Percentiles rank a stretch among this genome's conserved stretches.
Evolutionary conservation across 208 protist genomes (phyloP).

Genomic region (Zelonia costaricensis): DNA sequence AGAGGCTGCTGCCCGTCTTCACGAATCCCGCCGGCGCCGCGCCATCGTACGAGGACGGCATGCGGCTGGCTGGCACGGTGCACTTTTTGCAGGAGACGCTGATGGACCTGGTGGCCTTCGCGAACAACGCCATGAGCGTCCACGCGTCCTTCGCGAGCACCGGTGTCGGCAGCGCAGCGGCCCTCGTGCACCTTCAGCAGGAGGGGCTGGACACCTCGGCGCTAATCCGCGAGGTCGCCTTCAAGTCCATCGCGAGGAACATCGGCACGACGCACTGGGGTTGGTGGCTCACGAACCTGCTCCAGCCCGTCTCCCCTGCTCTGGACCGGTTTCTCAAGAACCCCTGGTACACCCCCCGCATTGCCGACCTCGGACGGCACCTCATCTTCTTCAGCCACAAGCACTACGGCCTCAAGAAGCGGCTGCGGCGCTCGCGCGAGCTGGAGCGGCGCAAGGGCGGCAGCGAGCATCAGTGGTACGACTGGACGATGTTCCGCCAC

Average conservation of each 20-base stretch:
- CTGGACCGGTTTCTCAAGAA: slow-evolving; percentile 85
- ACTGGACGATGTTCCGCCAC: slow-evolving; percentile 89
- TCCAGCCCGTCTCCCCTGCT: slow-evolving; percentile 56
- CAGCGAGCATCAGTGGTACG: slow-evolving; percentile 87
- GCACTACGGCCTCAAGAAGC: slow-evolving; percentile 79
- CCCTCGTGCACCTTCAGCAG: slow-evolving; percentile 73
- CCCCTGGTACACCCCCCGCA: slow-evolving; percentile 86
- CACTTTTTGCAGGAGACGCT: slow-evolving; percentile 79
- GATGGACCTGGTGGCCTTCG: slow-evolving; percentile 58
- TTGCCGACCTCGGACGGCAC: slow-evolving; percentile 85
- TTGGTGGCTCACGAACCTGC: slow-evolving; percentile 77
- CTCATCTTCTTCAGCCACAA: slow-evolving; percentile 91
- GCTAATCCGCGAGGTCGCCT: slow-evolving; percentile 85
- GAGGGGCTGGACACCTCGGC: slow-evolving; percentile 68
- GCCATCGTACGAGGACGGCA: slow-evolving; percentile 72
- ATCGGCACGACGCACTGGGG: slow-evolving; percentile 91
- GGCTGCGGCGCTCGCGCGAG: slow-evolving; percentile 70
- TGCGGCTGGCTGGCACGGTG: slow-evolving; percentile 74
- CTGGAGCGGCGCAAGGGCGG: slow-evolving; percentile 85
- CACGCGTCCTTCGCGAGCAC: slow-evolving; percentile 64
- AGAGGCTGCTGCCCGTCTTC: slow-evolving; percentile 61
- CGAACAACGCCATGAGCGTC: slow-evolving; percentile 56
- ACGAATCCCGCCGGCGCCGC: slow-evolving; percentile 30
- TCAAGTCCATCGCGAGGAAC: slow-evolving; percentile 79
- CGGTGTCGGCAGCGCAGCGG: slow-evolving; percentile 33